Conservation (phyloP, 495 filamentous ascomycete genomes). For the Elaphomyces granulatus region DNA sequence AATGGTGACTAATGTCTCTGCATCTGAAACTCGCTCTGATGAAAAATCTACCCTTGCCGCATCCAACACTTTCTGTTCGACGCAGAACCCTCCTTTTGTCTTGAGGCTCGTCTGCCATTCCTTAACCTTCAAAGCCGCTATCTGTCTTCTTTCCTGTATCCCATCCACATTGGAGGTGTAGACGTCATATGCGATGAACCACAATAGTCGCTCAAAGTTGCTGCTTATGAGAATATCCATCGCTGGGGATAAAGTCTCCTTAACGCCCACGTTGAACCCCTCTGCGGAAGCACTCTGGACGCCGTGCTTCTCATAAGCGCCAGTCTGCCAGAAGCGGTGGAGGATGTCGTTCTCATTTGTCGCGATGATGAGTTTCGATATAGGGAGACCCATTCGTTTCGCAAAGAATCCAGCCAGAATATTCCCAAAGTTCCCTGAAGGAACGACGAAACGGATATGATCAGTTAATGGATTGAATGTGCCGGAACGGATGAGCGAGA, state of each 20-base stretch:
- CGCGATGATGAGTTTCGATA: conserved; percentile 69
- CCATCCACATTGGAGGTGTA: conserved; percentile 6
- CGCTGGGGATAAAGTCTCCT: conserved; percentile 77
- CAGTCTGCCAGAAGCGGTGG: conserved; percentile 69
- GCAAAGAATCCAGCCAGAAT: conserved; percentile 90
- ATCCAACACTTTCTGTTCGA: conserved; percentile 50
- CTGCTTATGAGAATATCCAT: conserved; percentile 95
- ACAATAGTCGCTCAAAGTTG: conserved; percentile 95
- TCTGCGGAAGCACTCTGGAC: conserved; percentile 37
- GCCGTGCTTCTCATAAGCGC: conserved; percentile 61
- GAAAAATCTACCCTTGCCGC: conserved; percentile 55
- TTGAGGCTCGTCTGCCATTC: conserved; percentile 67
- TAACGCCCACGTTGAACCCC: conserved; percentile 55
- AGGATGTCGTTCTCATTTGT: conserved; percentile 88
- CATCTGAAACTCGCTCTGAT: conserved; percentile 68
- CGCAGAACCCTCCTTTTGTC: conserved; percentile 61
- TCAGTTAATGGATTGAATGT: conserved; percentile 34
- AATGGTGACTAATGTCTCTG: conserved; percentile 63
- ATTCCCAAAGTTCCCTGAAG: conserved; percentile 94
- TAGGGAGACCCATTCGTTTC: conserved; percentile 75
- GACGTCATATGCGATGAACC: conserved; percentile 68
- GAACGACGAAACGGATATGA: conserved; percentile 66
- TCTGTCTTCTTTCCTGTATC: background rate
- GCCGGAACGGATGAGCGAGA: conserved; percentile 47
- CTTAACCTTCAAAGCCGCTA: conserved; percentile 47